Evolutionary conservation across 1,284 basidiomycete genomes (phyloP).

Genomic region (Cryptococcus neoformans): DNA sequence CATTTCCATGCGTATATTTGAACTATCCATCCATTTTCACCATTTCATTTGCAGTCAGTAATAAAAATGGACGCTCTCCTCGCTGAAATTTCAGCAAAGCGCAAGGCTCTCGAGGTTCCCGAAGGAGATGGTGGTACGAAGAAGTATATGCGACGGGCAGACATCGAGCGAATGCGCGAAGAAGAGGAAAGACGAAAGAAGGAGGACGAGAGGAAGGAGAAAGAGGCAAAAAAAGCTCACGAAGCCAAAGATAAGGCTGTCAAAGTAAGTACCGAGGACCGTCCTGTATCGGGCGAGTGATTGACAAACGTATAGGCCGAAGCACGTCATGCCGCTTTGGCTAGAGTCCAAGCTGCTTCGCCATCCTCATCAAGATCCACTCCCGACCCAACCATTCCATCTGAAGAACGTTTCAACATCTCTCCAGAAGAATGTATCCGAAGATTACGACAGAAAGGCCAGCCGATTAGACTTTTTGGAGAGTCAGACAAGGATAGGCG

Average conservation of each 20-base stretch:
- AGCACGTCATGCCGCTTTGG: constrained; percentile 24
- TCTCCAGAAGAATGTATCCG: constrained; percentile 89
- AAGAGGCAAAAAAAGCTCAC: constrained; percentile 39
- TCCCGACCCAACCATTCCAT: constrained; percentile 29
- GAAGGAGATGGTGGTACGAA: constrained; percentile 27
- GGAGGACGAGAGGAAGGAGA: constrained; percentile 43
- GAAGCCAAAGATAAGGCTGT: constrained; percentile 12
- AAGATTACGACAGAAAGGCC: constrained; percentile 82
- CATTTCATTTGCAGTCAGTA: too few species aligned
- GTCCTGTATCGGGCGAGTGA: neutral
- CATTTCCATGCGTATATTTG: too few species aligned
- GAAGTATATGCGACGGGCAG: constrained; percentile 85
- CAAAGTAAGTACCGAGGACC: neutral
- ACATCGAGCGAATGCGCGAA: constrained; percentile 60
- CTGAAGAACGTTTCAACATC: constrained; percentile 71
- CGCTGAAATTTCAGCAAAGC: constrained; percentile 79
- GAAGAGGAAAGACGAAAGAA: constrained; percentile 58
- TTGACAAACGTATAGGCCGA: constrained; percentile 3
- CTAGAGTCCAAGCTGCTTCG: constrained; percentile 18
- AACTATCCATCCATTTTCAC: too few species aligned
- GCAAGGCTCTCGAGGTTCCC: constrained; percentile 58
- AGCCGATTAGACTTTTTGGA: constrained; percentile 92
- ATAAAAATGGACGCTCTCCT: constrained; percentile 43
- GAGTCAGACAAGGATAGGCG: constrained; percentile 92
- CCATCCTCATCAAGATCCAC: constrained; percentile 18